A percentile compares a stretch with the other conserved stretches of the same genome.
These are phyloP conservation scores for Penicillium pancosmium DNA, from an alignment of 495 filamentous ascomycete genomes.

Conservation along the genomic window DNA sequence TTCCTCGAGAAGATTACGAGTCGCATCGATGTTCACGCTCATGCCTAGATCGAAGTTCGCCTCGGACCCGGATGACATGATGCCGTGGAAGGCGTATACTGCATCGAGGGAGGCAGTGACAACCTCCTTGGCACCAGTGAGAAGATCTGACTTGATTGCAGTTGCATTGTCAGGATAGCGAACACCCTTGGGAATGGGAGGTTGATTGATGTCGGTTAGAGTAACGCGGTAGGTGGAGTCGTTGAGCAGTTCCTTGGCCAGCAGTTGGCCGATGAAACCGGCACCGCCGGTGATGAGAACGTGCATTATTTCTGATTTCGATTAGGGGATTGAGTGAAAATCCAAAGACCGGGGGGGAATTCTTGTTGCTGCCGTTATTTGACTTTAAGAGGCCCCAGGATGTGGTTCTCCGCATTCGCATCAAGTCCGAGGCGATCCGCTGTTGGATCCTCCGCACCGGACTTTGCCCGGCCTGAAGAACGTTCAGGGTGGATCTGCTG, in stretches of 20 bases:
- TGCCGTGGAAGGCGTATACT: conserved; percentile 77
- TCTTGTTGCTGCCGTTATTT: conserved; percentile 5
- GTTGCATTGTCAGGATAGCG: conserved; percentile 56
- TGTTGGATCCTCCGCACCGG: conserved; percentile 34
- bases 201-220: conserved; percentile 63
- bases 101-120: conserved; percentile 57
- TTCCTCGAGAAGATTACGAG: conserved; percentile 60
- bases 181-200: conserved; percentile 53
- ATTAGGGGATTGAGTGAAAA: not conserved
- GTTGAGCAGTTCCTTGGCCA: conserved; percentile 61
- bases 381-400: conserved; percentile 23
- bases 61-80: conserved; percentile 77
- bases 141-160: conserved; percentile 60
- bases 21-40: conserved; percentile 70
- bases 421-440: conserved; percentile 39
- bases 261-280: conserved; percentile 68
- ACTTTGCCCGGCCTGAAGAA: conserved; percentile 34
- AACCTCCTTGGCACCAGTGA: conserved; percentile 51
- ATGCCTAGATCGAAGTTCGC: conserved; percentile 72
- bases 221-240: conserved; percentile 56
- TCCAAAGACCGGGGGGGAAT: conserved; percentile 4
- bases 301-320: conserved; percentile 39
- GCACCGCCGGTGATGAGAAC: conserved; percentile 71
- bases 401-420: conserved; percentile 43
- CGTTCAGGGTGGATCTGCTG: conserved; percentile 17